A percentile compares a stretch with the other conserved stretches of the same genome.
phyloP scores from a whole-genome alignment of 495 filamentous ascomycete species.

The Hypoxylon fuscum region DNA sequence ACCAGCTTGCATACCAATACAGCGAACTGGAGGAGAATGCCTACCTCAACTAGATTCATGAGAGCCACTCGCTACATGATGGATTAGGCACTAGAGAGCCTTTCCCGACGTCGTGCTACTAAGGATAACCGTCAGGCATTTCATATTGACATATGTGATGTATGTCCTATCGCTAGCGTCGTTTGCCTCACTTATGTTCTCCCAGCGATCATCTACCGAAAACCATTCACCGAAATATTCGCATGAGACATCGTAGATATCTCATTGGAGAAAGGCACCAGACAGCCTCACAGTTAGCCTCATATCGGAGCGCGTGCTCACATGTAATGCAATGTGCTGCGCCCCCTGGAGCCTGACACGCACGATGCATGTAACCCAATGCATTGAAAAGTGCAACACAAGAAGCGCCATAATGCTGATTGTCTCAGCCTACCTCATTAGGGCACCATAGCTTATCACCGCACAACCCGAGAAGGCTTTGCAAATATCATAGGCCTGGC shows the following conservation, averaged over 20 bases:
- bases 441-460: neutral
- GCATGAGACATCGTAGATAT: neutral
- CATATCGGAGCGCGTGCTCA: slow-evolving; percentile 2
- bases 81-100: slow-evolving; percentile 3
- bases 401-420: neutral
- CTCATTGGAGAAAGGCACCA: slow-evolving; percentile 21
- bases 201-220: slow-evolving; percentile 14
- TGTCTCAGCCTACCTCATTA: neutral
- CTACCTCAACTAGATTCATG: neutral
- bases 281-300: slow-evolving; percentile 30
- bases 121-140: neutral
- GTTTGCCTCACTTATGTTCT: slow-evolving; percentile 1
- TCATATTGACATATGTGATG: neutral
- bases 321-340: slow-evolving; percentile 18
- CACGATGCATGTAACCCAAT: slow-evolving; percentile 18
- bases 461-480: neutral
- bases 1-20: neutral
- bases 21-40: slow-evolving; percentile 1
- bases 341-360: slow-evolving; percentile 23
- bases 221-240: slow-evolving; percentile 19
- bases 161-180: neutral
- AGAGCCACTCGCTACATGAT: neutral
- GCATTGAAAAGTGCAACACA: slow-evolving; percentile 1
- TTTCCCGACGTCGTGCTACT: slow-evolving; percentile 3
- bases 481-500: neutral